Base-by-base conservation (phyloP, 495 filamentous ascomycete genomes). In the Lasiosphaeriaceae sp. region DNA sequence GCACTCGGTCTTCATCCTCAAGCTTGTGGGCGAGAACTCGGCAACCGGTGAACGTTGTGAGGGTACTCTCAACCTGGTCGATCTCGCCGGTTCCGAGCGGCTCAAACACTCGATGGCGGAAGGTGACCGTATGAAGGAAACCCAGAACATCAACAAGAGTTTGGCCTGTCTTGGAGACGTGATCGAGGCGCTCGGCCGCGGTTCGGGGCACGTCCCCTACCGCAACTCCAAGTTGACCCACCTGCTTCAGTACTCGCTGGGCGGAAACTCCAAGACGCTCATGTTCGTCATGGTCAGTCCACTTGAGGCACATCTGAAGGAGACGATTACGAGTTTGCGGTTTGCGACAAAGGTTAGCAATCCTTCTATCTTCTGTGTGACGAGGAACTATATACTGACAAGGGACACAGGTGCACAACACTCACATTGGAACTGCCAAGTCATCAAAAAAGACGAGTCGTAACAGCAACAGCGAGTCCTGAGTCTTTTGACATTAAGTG, bases 271-370 rank as follows among this genome's bases (percentile, higher is more conserved):
- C 54, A 95, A 96, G 74, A 97, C 95, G 3, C 88, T 99, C 58
- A 99, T 97, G 94, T 96, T 99, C 63, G 90, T 97, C 71, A 97
- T 97, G 90, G 87, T 95, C 59, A 92, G 88, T 67, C 94, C 94
- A 26, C 74, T 97, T 50, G 87, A 95, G 77, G 90, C 87, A 3
- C 95, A 97, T 76, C 76, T 97, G 52, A 85, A 83, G 52, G 95
- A 99, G 78, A 97, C 92, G 14, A 82, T 97, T 71, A 95, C 93
- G 24, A 96, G 90, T 73, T 80, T 99, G 68, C 88, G 95, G 67
- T 99, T 99, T 75, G 94, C 95, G 16, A 94, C 90, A 11, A 97
- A 97, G 79, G 92, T 81, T 63, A 71, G 72, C 73, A 14, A 6
- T 50, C 2, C 34, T 9, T 8, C 14, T 16, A 17, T 39, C 43